Base-by-base conservation (phyloP, 2,329 filamentous ascomycete genomes). In the Periglandula ipomoeae region DNA sequence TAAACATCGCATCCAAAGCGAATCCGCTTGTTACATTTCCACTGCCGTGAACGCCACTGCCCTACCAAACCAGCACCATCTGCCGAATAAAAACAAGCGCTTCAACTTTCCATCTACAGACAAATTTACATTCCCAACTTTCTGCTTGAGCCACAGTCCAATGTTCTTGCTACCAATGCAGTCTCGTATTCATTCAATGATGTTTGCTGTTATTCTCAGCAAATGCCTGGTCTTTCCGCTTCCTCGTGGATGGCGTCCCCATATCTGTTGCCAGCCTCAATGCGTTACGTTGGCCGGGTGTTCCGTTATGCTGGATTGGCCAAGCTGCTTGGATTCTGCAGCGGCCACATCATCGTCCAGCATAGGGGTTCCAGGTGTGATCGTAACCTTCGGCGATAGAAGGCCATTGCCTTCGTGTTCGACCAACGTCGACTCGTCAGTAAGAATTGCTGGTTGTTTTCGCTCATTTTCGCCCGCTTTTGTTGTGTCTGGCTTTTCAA, bases 301-400 rank as follows among this genome's bases (percentile, higher is more conserved):
- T 52, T 70, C 67, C 15, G 65, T 57, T 11, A 67, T 56, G n/a
- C 59, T 61, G 5, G 69, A 59, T 44, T 65, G 61, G 6, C 70
- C 71, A 5, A 75, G 61, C 48, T 69, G 68, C 61, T 77, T 77
- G 4, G 63, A 62, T 42, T 70, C 68, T 3, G 64, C 54, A 6
- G 63, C 60, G 10, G 55, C 56, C 13, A 49, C 32, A 1, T 61
- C 64, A 3, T 68, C 65, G 1, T 53, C 50, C 0, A 65, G 59
- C 1, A 63, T 64, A 2, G 75, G 73, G 1, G 75, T 78, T 15
- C 70, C 74, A 0, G 52, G 49, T 9, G 46, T 49, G 19, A 53
- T n/a, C 4, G 43, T 52, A 3, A 52, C 47, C 17, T 44, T 40
- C 9, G 51, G 53, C 13, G 50, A 50, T 7, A 51, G 22, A n/a